Conservation (phyloP, 805 yeast species). For the Candida incommunis region DNA sequence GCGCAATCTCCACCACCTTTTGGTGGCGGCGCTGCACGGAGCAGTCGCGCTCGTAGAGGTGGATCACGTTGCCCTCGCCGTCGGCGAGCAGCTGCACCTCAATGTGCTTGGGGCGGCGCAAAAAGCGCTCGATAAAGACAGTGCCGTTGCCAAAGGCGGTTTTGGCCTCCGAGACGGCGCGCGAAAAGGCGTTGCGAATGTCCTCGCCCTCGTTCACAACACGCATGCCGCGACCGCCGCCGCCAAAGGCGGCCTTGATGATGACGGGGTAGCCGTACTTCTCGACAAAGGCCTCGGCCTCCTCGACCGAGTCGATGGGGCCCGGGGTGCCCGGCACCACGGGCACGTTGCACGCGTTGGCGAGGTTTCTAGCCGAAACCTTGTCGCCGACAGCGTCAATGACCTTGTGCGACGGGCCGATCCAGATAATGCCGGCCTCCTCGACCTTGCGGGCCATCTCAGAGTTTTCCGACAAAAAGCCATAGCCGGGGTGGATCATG, state of each 20-base stretch:
- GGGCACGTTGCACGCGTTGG: conserved; percentile 71
- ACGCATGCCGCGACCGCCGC: conserved; percentile 99
- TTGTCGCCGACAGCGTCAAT: conserved; percentile 95
- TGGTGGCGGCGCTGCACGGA: conserved; percentile 99
- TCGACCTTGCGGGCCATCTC: conserved; percentile 88
- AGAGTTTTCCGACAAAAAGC: conserved; percentile 80
- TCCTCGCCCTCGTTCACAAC: conserved; percentile 95
- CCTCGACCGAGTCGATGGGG: conserved; percentile 68
- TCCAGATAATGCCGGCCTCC: conserved; percentile 86
- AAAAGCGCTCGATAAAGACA: conserved; percentile 90
- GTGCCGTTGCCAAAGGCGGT: conserved; percentile 98
- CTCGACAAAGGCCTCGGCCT: conserved; percentile 67
- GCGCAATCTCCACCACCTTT: conserved; percentile 97
- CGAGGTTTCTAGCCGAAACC: conserved; percentile 84
- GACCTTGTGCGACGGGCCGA: conserved; percentile 80
- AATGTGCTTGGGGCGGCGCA: conserved; percentile 92
- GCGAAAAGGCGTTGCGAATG: conserved; percentile 76
- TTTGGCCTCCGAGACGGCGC: conserved; percentile 90
- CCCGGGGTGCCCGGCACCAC: conserved; percentile 98
- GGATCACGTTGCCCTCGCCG: conserved; percentile 86
- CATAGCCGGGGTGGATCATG: conserved; percentile 91
- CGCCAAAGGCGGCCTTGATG: conserved; percentile 98
- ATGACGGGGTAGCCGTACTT: conserved; percentile 91
- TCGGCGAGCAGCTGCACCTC: conserved; percentile 96
- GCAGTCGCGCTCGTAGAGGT: conserved; percentile 94